Evolutionary conservation across 2,329 filamentous ascomycete species (phyloP).

Genomic region (Fusarium sp.): DNA sequence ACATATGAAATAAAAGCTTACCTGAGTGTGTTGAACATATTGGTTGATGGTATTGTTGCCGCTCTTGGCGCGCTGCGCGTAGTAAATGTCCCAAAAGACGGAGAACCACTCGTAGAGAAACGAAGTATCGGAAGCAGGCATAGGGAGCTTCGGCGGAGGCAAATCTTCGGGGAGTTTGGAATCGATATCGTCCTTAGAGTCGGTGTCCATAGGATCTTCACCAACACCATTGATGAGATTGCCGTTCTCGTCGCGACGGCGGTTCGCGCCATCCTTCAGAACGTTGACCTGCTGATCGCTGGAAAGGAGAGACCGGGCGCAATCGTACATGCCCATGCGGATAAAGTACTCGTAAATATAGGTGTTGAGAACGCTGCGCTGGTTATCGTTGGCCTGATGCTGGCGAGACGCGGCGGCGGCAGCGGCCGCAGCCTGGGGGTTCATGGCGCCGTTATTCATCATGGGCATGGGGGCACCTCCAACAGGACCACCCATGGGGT

Average conservation of each 20-base stretch:
- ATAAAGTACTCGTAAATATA: conserved; percentile 95
- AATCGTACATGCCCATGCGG: conserved; percentile 85
- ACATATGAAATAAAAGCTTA: conserved; percentile 39
- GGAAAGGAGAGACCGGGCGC: conserved; percentile 79
- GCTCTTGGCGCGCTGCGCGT: conserved; percentile 80
- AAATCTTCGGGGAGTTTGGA: conserved; percentile 83
- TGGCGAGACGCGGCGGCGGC: conserved; percentile 53
- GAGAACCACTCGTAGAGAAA: conserved; percentile 99
- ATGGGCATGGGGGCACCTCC: conserved; percentile 71
- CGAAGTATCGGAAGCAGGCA: conserved; percentile 75
- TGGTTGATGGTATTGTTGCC: conserved; percentile 74
- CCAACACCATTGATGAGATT: conserved; percentile 76
- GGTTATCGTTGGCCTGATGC: conserved; percentile 60
- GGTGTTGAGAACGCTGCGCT: conserved; percentile 77
- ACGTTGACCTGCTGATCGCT: conserved; percentile 76
- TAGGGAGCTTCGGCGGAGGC: conserved; percentile 77
- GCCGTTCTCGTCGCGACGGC: conserved; percentile 74
- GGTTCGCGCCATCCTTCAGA: conserved; percentile 76
- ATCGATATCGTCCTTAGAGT: conserved; percentile 81
- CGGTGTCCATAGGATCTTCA: conserved; percentile 84
- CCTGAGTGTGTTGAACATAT: conserved; percentile 87
- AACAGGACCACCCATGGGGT: conserved; percentile 75
- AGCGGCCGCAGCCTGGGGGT: conserved; percentile 52
- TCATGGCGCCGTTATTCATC: conserved; percentile 71
- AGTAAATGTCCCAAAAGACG: conserved; percentile 96